phyloP scores from a whole-genome alignment of 139 green algal species.

The Trebouxia sp. region DNA sequence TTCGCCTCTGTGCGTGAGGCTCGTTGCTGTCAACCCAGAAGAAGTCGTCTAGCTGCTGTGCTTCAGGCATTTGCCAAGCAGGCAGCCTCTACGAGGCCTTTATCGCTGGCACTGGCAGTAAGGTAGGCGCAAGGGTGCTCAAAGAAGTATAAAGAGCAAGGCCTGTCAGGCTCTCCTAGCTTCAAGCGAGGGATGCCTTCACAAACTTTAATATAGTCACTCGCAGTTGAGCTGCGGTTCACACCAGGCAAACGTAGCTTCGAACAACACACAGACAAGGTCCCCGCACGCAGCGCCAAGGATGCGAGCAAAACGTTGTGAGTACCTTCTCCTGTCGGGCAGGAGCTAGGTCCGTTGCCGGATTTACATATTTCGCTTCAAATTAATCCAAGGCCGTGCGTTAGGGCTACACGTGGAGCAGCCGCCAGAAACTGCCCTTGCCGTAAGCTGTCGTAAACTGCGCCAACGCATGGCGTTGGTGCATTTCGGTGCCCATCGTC shows the following conservation, averaged over 20 bases:
- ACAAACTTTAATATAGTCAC: no score
- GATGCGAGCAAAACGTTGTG: background rate
- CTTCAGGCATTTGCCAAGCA: background rate
- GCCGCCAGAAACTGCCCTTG: background rate
- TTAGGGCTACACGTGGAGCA: background rate
- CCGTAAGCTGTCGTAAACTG: background rate
- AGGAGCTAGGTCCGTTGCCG: background rate
- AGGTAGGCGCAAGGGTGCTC: no score
- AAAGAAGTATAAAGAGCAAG: no score
- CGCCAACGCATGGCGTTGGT: background rate
- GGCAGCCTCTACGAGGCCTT: no score
- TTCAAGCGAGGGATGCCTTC: no score
- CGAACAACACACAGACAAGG: background rate
- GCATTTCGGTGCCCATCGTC: no score
- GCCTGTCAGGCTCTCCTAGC: no score
- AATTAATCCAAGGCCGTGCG: constrained; percentile 5
- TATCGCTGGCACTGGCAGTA: no score
- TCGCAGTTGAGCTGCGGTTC: no score
- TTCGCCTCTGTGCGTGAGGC: constrained; percentile 59
- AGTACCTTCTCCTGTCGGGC: no score
- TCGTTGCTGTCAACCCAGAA: constrained; percentile 53
- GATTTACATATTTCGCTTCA: constrained; percentile 15
- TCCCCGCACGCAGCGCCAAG: background rate
- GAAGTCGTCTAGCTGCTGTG: constrained; percentile 38
- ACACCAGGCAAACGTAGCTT: background rate